Evolutionary conservation across 169 alveolate genomes (phyloP).

Genomic region (Plasmodium yoelii): DNA sequence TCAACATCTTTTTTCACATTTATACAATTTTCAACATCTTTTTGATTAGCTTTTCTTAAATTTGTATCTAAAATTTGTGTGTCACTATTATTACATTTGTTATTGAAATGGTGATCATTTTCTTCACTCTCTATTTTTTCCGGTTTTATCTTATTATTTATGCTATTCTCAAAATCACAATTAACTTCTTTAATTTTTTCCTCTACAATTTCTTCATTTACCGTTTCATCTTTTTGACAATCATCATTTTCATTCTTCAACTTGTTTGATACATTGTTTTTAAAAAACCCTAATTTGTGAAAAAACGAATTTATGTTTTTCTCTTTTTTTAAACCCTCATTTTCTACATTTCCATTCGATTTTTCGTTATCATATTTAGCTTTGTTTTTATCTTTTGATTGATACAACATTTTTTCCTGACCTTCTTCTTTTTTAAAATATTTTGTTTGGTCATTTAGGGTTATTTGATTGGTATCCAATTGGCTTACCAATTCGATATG

Average conservation of each 20-base stretch:
- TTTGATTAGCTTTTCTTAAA: background rate
- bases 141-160: background rate
- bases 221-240: background rate
- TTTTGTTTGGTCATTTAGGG: background rate
- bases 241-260: too few relatives aligned
- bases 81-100: background rate
- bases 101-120: background rate
- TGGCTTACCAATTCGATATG: too few relatives aligned
- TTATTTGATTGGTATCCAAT: background rate
- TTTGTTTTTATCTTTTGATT: background rate
- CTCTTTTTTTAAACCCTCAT: constrained; percentile 16
- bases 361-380: background rate
- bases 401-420: too few relatives aligned
- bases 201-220: background rate
- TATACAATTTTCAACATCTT: background rate
- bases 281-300: constrained; percentile 61
- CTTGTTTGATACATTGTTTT: background rate
- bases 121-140: background rate
- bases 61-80: background rate
- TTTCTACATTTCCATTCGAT: background rate
- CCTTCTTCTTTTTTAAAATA: background rate
- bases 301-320: constrained; percentile 52
- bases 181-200: background rate
- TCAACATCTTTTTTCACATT: background rate
- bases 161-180: background rate